Evolutionary conservation across 2,329 filamentous ascomycete species (phyloP).

Genomic region (Pseudocercospora macadamiae): DNA sequence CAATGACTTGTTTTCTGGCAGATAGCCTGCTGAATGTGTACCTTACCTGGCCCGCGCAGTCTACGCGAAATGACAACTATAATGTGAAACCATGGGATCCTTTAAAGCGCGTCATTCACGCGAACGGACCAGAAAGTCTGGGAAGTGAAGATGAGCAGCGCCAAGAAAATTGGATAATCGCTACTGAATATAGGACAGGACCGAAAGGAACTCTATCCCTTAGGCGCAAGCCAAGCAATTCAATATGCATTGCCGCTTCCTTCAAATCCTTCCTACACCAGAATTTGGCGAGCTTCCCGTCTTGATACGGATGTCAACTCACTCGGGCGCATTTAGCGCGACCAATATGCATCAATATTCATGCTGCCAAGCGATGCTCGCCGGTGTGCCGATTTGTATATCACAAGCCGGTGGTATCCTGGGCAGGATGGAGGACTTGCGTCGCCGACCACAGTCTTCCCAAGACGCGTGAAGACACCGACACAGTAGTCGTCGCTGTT

Average conservation of each 20-base stretch:
- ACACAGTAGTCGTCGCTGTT: too few species aligned
- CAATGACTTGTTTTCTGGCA: background rate
- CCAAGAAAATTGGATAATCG: background rate
- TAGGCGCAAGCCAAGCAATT: background rate
- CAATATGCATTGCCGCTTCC: background rate
- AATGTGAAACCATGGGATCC: background rate
- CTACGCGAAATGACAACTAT: slow-evolving; percentile 2
- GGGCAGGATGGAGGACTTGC: too few species aligned
- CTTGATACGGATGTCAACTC: too few species aligned
- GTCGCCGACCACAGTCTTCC: too few species aligned
- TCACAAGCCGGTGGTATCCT: too few species aligned
- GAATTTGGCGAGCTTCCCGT: background rate
- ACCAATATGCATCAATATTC: too few species aligned
- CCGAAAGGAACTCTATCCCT: background rate
- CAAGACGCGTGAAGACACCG: too few species aligned
- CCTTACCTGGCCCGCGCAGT: background rate
- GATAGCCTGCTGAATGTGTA: slow-evolving; percentile 7
- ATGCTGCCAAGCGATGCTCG: too few species aligned
- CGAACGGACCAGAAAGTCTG: background rate
- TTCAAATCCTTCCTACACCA: background rate
- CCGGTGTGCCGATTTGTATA: too few species aligned
- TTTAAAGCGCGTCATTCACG: background rate
- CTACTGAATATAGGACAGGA: background rate
- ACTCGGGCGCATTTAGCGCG: too few species aligned
- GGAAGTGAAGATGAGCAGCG: slow-evolving; percentile 4